These are phyloP conservation scores for Fusarium mundagurra DNA, from an alignment of 2,329 filamentous ascomycete genomes.

Conservation along the genomic window DNA sequence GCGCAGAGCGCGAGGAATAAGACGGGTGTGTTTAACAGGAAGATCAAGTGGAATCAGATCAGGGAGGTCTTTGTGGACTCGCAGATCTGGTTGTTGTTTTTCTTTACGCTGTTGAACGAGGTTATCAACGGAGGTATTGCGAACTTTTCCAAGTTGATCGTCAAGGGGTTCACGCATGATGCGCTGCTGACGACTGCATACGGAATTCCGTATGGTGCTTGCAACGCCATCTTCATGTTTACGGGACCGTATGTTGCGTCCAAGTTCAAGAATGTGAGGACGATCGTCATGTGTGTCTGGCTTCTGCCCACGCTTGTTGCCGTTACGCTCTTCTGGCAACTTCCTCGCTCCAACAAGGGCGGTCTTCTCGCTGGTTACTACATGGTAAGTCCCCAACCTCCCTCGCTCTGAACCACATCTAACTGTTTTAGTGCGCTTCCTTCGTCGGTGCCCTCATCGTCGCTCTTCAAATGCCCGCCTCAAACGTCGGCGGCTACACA, in stretches of 20 bases:
- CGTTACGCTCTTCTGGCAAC: slow-evolving; percentile 60
- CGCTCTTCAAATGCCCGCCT: slow-evolving; percentile 62
- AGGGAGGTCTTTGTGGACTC: slow-evolving; percentile 59
- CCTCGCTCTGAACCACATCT: fast-evolving
- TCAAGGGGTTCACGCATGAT: slow-evolving; percentile 57
- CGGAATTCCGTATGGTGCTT: slow-evolving; percentile 64
- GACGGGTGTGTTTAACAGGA: slow-evolving; percentile 59
- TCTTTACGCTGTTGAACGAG: slow-evolving; percentile 66
- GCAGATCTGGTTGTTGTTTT: slow-evolving; percentile 62
- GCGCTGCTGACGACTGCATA: slow-evolving; percentile 56
- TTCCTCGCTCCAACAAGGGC: slow-evolving; percentile 53
- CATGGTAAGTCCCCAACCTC: slow-evolving; percentile 44
- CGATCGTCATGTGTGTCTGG: slow-evolving; percentile 62
- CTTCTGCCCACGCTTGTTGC: slow-evolving; percentile 62
- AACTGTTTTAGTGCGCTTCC: slow-evolving; percentile 45
- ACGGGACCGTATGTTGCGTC: slow-evolving; percentile 62
- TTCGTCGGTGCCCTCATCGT: slow-evolving; percentile 65
- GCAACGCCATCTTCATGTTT: slow-evolving; percentile 64
- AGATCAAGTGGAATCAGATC: slow-evolving; percentile 61
- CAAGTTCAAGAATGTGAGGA: slow-evolving; percentile 60
- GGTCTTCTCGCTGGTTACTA: slow-evolving; percentile 64
- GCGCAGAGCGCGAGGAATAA: slow-evolving; percentile 66
- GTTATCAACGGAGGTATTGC: slow-evolving; percentile 64
- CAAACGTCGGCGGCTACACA: slow-evolving; percentile 60
- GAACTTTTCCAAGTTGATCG: slow-evolving; percentile 64